These are phyloP conservation scores for Leccinellum albellum DNA, from an alignment of 768 basidiomycete genomes.

Conservation along the genomic window DNA sequence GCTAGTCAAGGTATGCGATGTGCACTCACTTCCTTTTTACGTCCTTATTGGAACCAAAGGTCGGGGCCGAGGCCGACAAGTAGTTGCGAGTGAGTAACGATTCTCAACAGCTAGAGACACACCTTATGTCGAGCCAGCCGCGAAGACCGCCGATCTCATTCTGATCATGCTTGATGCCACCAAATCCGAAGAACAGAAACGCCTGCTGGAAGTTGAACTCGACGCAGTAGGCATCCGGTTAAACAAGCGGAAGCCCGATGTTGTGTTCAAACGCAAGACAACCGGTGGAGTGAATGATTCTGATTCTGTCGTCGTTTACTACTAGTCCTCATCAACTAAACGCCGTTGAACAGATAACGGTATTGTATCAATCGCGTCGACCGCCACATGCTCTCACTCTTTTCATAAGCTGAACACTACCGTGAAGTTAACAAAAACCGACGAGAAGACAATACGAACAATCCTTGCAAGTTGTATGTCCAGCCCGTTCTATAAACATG, in stretches of 20 bases:
- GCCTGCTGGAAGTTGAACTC: constrained; percentile 85
- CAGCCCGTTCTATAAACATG: background rate
- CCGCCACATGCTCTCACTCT: background rate
- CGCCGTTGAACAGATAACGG: constrained; percentile 58
- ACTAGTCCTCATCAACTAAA: background rate
- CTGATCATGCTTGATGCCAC: constrained; percentile 91
- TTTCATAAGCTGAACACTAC: constrained; percentile 71
- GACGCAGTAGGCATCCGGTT: constrained; percentile 96
- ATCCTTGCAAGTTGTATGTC: constrained; percentile 83
- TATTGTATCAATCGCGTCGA: constrained; percentile 19
- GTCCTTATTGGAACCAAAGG: constrained; percentile 34
- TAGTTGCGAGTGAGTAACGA: constrained; percentile 70
- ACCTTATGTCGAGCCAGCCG: constrained; percentile 41
- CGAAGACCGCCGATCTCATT: constrained; percentile 91
- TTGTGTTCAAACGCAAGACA: constrained; percentile 90
- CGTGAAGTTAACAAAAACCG: constrained; percentile 90
- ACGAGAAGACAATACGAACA: constrained; percentile 91
- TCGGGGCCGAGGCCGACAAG: constrained; percentile 91
- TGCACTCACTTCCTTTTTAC: background rate
- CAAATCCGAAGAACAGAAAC: constrained; percentile 87
- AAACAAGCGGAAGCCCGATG: constrained; percentile 87
- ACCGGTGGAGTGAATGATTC: constrained; percentile 75
- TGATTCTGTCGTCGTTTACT: background rate
- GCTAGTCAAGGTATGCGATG: constrained; percentile 62
- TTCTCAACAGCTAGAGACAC: background rate